Conservation (phyloP, 768 basidiomycete species). For the Agrocybe chaxingu region DNA sequence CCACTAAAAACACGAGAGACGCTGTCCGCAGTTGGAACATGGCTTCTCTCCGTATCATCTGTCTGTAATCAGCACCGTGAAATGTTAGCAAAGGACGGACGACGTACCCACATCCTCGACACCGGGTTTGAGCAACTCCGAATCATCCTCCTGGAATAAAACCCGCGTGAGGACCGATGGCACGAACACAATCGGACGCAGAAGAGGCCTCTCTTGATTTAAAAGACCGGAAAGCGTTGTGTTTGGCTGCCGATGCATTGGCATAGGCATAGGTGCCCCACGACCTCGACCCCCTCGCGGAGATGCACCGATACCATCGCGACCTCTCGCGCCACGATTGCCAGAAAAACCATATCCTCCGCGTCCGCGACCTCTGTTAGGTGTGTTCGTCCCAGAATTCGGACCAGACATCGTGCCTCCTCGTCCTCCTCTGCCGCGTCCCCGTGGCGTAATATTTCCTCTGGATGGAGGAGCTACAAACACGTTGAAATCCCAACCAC, state of each 20-base stretch:
- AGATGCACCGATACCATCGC: constrained; percentile 23
- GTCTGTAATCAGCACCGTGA: constrained; percentile 6
- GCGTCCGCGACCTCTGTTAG: constrained; percentile 20
- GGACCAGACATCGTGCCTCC: constrained; percentile 15
- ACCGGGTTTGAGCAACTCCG: constrained; percentile 57
- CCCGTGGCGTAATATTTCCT: constrained; percentile 6
- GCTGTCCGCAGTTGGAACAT: constrained; percentile 69
- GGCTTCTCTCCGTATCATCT: constrained; percentile 50
- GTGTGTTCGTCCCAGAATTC: constrained; percentile 15
- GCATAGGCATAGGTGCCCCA: constrained; percentile 23
- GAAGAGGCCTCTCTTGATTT: constrained; percentile 53
- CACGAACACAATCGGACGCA: constrained; percentile 71
- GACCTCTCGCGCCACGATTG: constrained; percentile 21
- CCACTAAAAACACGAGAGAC: constrained; percentile 63
- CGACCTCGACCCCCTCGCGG: constrained; percentile 22
- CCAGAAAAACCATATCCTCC: constrained; percentile 11
- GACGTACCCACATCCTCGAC: constrained; percentile 50
- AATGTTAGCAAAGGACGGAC: neutral
- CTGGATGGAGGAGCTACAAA: constrained; percentile 8
- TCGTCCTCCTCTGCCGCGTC: constrained; percentile 25
- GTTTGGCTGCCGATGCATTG: too few relatives aligned
- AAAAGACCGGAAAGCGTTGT: constrained; percentile 54
- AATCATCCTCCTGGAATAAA: constrained; percentile 55
- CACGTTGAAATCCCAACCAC: constrained; percentile 1
- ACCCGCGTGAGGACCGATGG: constrained; percentile 48